phyloP scores from a whole-genome alignment of 352 stramenopile genomes.

The Phytophthora fragariaefolia region DNA sequence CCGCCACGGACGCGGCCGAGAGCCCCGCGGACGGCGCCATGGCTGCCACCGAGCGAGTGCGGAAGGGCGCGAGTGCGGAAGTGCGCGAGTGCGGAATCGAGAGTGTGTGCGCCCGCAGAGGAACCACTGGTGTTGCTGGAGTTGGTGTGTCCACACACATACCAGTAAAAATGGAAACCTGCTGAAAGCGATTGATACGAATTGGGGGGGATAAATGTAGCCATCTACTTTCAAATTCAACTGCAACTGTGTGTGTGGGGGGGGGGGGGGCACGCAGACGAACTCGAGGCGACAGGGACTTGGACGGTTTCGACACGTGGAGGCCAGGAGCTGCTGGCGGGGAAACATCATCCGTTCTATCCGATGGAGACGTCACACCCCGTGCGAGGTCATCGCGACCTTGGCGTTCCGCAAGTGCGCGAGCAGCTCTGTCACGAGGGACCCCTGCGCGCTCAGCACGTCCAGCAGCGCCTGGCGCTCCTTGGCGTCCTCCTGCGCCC shows the following conservation, averaged over 20 bases:
- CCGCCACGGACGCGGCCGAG: conserved; percentile 47
- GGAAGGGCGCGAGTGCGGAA: conserved; percentile 15
- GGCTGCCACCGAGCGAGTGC: too few species aligned
- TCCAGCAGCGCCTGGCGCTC: conserved; percentile 49
- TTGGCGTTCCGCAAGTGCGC: conserved; percentile 31
- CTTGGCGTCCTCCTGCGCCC: conserved; percentile 32
- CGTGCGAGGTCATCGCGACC: conserved; percentile 10
- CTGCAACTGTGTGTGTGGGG: not conserved
- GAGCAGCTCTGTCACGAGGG: conserved; percentile 44
- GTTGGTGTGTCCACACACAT: too few species aligned
- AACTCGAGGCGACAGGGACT: too few species aligned
- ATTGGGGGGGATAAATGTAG: too few species aligned
- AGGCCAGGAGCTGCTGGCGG: not conserved
- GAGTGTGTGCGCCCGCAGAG: conserved; percentile 19
- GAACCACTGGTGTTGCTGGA: conserved; percentile 31
- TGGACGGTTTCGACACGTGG: not conserved
- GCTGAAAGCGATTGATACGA: too few species aligned
- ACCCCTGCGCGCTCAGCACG: conserved; percentile 41
- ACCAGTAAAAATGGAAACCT: too few species aligned
- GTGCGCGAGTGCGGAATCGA: conserved; percentile 32
- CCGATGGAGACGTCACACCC: conserved; percentile 13
- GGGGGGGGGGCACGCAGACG: too few species aligned
- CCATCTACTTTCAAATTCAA: not conserved
- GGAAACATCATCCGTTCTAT: not conserved
- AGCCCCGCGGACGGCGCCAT: conserved; percentile 46